phyloP scores from a whole-genome alignment of 305 asterid genomes.

The Caryopteris hybrid region DNA sequence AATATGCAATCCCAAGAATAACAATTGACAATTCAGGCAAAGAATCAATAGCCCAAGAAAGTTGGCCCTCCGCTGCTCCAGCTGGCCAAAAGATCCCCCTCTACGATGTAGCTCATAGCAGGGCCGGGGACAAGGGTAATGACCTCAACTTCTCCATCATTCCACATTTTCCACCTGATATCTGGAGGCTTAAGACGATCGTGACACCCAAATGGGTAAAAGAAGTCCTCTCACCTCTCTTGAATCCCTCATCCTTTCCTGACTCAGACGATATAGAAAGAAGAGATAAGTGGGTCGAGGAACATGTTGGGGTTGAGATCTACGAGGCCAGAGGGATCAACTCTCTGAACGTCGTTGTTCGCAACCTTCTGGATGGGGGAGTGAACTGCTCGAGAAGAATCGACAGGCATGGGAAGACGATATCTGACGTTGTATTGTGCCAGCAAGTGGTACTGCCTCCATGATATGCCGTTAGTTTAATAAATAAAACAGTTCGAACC shows the following conservation, averaged over 20 bases:
- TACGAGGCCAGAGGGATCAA: slow-evolving; percentile 76
- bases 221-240: slow-evolving; percentile 48
- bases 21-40: slow-evolving; percentile 12
- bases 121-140: slow-evolving; percentile 93
- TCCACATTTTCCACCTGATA: slow-evolving; percentile 77
- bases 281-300: slow-evolving; percentile 46
- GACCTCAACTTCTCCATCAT: slow-evolving; percentile 80
- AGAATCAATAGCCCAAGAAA: slow-evolving; percentile 20
- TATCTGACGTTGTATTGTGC: slow-evolving; percentile 67
- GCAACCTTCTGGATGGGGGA: slow-evolving; percentile 85
- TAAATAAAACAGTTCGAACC: too few relatives aligned
- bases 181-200: slow-evolving; percentile 62
- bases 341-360: slow-evolving; percentile 72
- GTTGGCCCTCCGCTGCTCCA: slow-evolving; percentile 44
- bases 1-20: slow-evolving; percentile 18
- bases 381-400: slow-evolving; percentile 93
- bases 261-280: slow-evolving; percentile 28
- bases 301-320: slow-evolving; percentile 67
- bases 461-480: slow-evolving; percentile 21
- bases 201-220: slow-evolving; percentile 77
- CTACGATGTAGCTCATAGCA: slow-evolving; percentile 70
- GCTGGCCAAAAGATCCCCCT: slow-evolving; percentile 57
- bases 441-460: slow-evolving; percentile 72
- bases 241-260: slow-evolving; percentile 55
- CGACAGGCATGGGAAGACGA: slow-evolving; percentile 91